Evolutionary conservation across 1,139 yeast genomes (phyloP).

Genomic region (Diutina siamensis): DNA sequence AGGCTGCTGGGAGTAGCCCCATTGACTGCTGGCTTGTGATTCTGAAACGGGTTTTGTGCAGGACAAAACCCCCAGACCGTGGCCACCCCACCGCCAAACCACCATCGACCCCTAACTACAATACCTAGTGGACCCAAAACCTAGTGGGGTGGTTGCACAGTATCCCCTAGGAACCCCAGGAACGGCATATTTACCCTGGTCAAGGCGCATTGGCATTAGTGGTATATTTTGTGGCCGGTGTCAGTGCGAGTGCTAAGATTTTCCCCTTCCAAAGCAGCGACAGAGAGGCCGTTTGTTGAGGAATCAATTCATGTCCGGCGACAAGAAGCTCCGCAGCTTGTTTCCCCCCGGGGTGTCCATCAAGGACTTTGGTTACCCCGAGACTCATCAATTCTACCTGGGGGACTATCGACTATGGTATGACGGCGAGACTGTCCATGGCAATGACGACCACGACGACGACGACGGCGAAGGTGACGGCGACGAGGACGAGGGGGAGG

Average conservation of each 20-base stretch:
- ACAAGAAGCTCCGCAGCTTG: constrained; percentile 3
- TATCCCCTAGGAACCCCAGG: too few species aligned
- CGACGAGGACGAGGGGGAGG: constrained; percentile 8
- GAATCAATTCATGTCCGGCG: background rate
- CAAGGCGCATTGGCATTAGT: too few species aligned
- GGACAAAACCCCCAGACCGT: background rate
- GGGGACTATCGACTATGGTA: constrained; percentile 25
- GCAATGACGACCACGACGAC: constrained; percentile 7
- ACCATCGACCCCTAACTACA: too few species aligned
- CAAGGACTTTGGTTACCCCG: constrained; percentile 71
- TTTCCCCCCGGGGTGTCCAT: constrained; percentile 16
- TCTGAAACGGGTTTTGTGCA: background rate
- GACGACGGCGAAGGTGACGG: constrained; percentile 9
- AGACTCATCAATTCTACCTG: constrained; percentile 51
- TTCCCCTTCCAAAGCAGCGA: background rate
- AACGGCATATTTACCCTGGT: too few species aligned
- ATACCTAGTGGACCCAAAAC: too few species aligned
- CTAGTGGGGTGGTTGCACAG: too few species aligned
- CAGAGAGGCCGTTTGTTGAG: too few species aligned
- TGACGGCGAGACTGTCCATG: constrained; percentile 14
- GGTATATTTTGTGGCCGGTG: too few species aligned
- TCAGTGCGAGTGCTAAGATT: too few species aligned
- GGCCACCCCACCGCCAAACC: background rate
- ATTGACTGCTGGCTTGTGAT: too few species aligned
- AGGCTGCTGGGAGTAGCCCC: too few species aligned